Conservation (phyloP, 2,329 filamentous ascomycete genomes). For the Neocucurbitaria cava region DNA sequence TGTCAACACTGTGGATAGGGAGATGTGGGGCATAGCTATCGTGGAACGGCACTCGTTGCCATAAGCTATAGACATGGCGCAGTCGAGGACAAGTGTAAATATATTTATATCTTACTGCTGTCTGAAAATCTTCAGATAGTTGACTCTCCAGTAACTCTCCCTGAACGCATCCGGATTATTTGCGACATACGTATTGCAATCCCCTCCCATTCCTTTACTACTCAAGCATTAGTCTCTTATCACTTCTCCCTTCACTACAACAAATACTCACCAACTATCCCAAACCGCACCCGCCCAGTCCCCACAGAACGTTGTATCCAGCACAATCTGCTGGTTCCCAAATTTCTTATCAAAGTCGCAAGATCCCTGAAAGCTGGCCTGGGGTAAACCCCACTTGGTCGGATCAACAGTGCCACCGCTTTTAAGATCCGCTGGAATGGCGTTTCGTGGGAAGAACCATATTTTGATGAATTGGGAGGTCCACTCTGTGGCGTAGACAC, state of each 20-base stretch:
- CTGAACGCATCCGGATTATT: conserved; percentile 25
- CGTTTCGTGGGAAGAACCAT: conserved; percentile 76
- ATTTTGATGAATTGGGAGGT: conserved; percentile 71
- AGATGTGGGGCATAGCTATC: no score
- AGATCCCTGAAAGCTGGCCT: conserved; percentile 66
- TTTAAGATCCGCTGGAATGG: conserved; percentile 58
- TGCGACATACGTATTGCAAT: conserved; percentile 27
- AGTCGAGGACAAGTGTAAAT: no score
- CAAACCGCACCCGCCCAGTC: conserved; percentile 30
- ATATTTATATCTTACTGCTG: background rate
- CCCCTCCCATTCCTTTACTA: conserved; percentile 54
- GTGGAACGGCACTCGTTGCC: no score
- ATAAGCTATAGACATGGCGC: no score
- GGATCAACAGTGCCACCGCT: conserved; percentile 54
- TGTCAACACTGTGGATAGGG: no score
- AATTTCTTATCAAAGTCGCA: conserved; percentile 26
- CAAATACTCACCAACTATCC: conserved; percentile 6
- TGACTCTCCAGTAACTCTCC: conserved; percentile 51
- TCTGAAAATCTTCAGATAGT: conserved; percentile 45
- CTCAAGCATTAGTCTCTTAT: conserved; percentile 34
- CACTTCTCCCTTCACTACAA: background rate
- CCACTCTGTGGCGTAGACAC: conserved; percentile 62
- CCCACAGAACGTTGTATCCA: conserved; percentile 79
- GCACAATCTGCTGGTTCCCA: conserved; percentile 69
- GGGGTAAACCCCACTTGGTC: conserved; percentile 67